A percentile compares a stretch with the other conserved stretches of the same genome.
Conservation (phyloP, 805 yeast species). For the Jamesozyma gamospora region DNA sequence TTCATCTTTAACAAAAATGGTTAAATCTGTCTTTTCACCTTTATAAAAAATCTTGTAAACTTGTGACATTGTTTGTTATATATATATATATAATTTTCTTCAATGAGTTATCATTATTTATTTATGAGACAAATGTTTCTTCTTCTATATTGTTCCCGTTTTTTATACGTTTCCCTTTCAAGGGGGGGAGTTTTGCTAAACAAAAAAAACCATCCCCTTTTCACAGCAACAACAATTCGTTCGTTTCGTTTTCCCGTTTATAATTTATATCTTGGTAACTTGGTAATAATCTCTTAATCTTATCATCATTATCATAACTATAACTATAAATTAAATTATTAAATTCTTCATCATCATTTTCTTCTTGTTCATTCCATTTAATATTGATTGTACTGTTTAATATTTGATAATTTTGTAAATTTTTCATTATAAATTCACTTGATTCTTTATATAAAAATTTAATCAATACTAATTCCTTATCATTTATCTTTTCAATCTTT, state of each 20-base stretch:
- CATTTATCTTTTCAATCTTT: constrained; percentile 70
- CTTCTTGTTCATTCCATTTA: constrained; percentile 72
- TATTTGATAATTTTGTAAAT: constrained; percentile 85
- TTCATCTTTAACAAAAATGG: constrained; percentile 50
- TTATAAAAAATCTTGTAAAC: constrained; percentile 50
- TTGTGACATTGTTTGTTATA: constrained; percentile 15
- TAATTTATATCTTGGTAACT: background rate
- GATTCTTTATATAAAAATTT: constrained; percentile 67
- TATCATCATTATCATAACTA: background rate
- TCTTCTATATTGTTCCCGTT: no score
- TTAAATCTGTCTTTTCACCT: constrained; percentile 55
- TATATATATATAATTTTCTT: no score
- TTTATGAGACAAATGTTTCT: no score
- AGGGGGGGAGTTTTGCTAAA: background rate
- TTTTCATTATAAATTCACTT: constrained; percentile 77
- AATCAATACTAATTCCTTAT: constrained; percentile 74
- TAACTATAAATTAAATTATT: constrained; percentile 12
- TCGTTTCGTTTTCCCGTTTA: background rate
- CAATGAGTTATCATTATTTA: no score
- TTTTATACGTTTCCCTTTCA: no score
- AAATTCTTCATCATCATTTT: constrained; percentile 8
- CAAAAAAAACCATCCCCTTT: no score
- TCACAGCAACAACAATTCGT: no score
- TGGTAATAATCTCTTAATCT: background rate
- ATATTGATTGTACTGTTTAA: constrained; percentile 75